These are phyloP conservation scores for Auriculariales sp. DNA, from an alignment of 768 basidiomycete species.

Conservation along the genomic window DNA sequence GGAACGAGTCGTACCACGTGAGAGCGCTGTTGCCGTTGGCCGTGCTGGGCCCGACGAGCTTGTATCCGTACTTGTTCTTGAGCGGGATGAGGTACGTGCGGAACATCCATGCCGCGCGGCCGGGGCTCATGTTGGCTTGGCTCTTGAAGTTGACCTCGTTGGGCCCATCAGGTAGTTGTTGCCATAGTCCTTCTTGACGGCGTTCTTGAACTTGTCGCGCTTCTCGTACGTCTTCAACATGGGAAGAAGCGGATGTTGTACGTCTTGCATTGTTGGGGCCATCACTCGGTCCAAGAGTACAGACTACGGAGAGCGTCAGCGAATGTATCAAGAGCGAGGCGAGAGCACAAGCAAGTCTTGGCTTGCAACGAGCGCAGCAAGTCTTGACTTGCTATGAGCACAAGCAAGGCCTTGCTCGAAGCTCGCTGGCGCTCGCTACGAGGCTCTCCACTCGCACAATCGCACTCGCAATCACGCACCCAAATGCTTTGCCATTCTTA, in stretches of 20 bases:
- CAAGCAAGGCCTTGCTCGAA: too few species aligned
- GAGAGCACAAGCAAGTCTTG: too few species aligned
- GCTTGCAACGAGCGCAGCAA: too few species aligned
- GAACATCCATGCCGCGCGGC: neutral
- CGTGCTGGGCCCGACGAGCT: neutral
- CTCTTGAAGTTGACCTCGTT: slow-evolving; percentile 1
- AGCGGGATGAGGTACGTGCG: neutral
- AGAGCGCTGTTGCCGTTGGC: neutral
- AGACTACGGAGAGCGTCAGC: neutral
- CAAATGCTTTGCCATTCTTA: neutral
- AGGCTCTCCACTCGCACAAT: too few species aligned
- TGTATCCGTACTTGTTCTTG: neutral
- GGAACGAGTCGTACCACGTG: neutral
- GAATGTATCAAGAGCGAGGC: neutral
- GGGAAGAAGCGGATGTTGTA: neutral
- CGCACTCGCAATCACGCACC: neutral
- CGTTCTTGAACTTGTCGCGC: neutral
- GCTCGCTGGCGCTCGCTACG: too few species aligned
- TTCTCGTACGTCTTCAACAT: neutral
- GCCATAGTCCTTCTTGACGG: neutral
- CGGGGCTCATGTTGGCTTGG: neutral
- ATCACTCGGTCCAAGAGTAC: neutral
- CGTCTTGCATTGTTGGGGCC: neutral
- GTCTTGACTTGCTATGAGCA: too few species aligned
- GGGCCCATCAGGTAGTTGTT: neutral